A percentile compares a stretch with the other conserved stretches of the same genome.
Evolutionary conservation across 352 stramenopile genomes (phyloP).

Genomic region (Lagenidium giganteum): DNA sequence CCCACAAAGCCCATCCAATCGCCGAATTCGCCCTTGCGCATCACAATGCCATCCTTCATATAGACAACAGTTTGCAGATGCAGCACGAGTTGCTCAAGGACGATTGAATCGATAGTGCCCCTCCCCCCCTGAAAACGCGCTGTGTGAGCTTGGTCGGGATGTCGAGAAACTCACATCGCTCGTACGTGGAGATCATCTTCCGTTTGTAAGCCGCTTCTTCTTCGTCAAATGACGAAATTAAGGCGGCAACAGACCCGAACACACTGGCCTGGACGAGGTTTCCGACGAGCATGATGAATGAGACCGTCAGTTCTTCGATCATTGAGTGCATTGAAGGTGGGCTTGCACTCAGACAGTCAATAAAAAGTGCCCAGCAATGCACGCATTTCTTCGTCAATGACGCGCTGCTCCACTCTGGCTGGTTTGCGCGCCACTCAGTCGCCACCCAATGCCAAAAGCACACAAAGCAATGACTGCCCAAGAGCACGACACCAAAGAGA

Average conservation of each 20-base stretch:
- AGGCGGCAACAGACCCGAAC: slow-evolving; percentile 42
- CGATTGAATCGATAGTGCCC: slow-evolving; percentile 33
- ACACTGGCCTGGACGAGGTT: slow-evolving; percentile 53
- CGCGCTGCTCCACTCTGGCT: slow-evolving; percentile 11
- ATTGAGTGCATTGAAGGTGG: slow-evolving; percentile 37
- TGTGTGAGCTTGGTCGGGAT: slow-evolving; percentile 59
- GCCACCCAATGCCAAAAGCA: slow-evolving; percentile 51
- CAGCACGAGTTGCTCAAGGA: slow-evolving; percentile 57
- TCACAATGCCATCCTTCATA: slow-evolving; percentile 61
- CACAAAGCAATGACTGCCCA: slow-evolving; percentile 36
- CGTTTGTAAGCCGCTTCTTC: slow-evolving; percentile 49
- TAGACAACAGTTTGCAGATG: slow-evolving; percentile 55
- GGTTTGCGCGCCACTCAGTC: slow-evolving; percentile 25
- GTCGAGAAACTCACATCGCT: slow-evolving; percentile 47
- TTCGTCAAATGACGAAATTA: slow-evolving; percentile 56
- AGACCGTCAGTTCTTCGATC: slow-evolving; percentile 35
- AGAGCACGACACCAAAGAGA: slow-evolving; percentile 36
- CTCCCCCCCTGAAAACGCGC: slow-evolving; percentile 49
- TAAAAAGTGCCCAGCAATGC: slow-evolving; percentile 38
- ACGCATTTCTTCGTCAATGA: slow-evolving; percentile 29
- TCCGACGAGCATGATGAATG: slow-evolving; percentile 49
- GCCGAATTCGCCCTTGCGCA: slow-evolving; percentile 55
- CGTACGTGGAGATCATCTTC: slow-evolving; percentile 48
- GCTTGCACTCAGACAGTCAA: slow-evolving; percentile 50
- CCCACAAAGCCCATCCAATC: slow-evolving; percentile 73